A percentile compares a stretch with the other conserved stretches of the same genome.
Evolutionary conservation across 2,329 filamentous ascomycete genomes (phyloP).

Genomic region (Mycosphaerella sp.): DNA sequence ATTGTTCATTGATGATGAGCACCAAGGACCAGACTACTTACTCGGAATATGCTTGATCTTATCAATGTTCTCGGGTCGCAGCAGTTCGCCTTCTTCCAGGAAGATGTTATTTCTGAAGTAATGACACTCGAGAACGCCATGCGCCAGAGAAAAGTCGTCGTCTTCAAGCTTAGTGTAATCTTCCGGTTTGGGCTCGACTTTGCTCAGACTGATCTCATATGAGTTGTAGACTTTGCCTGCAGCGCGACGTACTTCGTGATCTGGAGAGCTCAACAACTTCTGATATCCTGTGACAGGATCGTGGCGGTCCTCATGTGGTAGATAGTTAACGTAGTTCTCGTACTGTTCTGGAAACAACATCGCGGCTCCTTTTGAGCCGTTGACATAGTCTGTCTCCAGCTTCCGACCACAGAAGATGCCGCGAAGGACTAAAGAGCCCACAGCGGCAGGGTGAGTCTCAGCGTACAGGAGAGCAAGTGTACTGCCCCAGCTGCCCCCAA

Average conservation of each 20-base stretch:
- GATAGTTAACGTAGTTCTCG: constrained; percentile 3
- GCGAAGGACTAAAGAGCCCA: constrained; percentile 14
- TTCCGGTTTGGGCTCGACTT: constrained; percentile 1
- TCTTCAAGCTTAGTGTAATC: constrained; percentile 11
- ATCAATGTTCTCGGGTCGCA: constrained; percentile 11
- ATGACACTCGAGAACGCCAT: constrained; percentile 13
- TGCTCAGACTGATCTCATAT: constrained; percentile 8
- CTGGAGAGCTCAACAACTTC: constrained; percentile 7
- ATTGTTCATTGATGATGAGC: too few relatives aligned
- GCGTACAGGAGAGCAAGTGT: constrained; percentile 18
- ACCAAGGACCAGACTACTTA: not conserved
- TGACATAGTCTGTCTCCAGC: constrained; percentile 10
- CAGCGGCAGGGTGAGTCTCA: constrained; percentile 9
- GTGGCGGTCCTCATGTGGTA: constrained; percentile 4
- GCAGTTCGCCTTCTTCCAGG: constrained; percentile 1
- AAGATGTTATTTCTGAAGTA: not conserved
- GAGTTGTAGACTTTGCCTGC: constrained; percentile 15
- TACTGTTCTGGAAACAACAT: constrained; percentile 16
- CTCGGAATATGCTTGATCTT: constrained; percentile 17
- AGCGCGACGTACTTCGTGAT: not conserved
- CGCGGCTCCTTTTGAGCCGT: constrained; percentile 1
- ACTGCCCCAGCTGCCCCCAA: constrained; percentile 19
- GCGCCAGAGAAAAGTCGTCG: constrained; percentile 10
- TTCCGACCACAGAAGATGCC: constrained; percentile 16
- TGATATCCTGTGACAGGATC: constrained; percentile 9